phyloP scores from a whole-genome alignment of 345 rosid genomes.

The Viola odorata region DNA sequence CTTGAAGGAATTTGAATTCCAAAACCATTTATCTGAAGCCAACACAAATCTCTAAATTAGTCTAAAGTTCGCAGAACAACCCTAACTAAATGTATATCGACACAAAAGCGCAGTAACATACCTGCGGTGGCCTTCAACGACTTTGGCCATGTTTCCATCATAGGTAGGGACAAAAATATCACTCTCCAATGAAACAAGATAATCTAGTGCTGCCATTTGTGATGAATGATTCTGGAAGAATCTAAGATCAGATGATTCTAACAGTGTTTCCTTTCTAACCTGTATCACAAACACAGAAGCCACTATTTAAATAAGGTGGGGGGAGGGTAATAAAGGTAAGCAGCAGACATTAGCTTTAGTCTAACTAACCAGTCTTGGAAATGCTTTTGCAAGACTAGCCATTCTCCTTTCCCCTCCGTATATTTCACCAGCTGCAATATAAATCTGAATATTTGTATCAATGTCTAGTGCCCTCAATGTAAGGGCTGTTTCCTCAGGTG shows the following conservation, averaged over 20 bases:
- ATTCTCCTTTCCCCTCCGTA: slow-evolving; percentile 67
- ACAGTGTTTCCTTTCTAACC: slow-evolving; percentile 77
- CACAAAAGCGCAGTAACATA: slow-evolving; percentile 15
- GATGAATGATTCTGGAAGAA: slow-evolving; percentile 78
- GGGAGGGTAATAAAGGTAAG: not conserved
- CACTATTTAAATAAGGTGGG: not conserved
- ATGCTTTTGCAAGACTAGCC: slow-evolving; percentile 61
- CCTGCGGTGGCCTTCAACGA: slow-evolving; percentile 99
- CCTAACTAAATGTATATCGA: not conserved
- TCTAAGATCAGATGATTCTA: slow-evolving; percentile 63
- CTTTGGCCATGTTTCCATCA: slow-evolving; percentile 99
- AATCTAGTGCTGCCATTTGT: slow-evolving; percentile 93
- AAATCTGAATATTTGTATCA: slow-evolving; percentile 64
- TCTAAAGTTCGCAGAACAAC: not conserved
- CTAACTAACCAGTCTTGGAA: slow-evolving; percentile 64
- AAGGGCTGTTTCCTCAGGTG: slow-evolving; percentile 85
- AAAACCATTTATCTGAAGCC: slow-evolving; percentile 19
- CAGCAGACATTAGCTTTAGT: slow-evolving; percentile 11
- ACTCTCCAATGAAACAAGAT: slow-evolving; percentile 89
- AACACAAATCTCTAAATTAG: slow-evolving; percentile 4
- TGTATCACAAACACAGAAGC: slow-evolving; percentile 30
- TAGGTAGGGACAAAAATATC: slow-evolving; percentile 93
- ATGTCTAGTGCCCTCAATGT: slow-evolving; percentile 65
- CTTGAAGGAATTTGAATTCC: slow-evolving; percentile 5
- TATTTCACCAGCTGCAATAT: slow-evolving; percentile 83